Percentiles rank a stretch among this genome's conserved stretches.
phyloP scores from a whole-genome alignment of 768 basidiomycete genomes.

The Candolleomyces efflorescens region DNA sequence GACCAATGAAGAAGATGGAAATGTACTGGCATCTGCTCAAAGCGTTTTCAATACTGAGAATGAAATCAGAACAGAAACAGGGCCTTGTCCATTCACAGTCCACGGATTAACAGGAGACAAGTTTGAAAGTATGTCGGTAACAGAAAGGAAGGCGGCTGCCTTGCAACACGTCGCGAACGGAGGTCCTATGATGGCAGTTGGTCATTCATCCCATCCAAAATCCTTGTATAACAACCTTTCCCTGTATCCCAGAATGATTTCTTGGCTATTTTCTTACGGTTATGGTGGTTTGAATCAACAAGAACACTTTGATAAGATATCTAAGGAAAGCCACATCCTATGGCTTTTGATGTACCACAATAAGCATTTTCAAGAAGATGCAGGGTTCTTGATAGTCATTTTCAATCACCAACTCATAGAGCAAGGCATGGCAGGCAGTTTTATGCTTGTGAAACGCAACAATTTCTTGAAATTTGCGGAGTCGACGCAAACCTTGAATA shows the following conservation, averaged over 20 bases:
- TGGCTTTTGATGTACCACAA: constrained; percentile 30
- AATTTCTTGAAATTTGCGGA: constrained; percentile 20
- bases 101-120: constrained; percentile 29
- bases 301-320: constrained; percentile 1
- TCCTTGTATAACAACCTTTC: constrained; percentile 30
- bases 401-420: constrained; percentile 31
- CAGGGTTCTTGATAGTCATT: constrained; percentile 23
- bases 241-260: neutral
- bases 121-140: constrained; percentile 14
- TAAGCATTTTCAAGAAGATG: constrained; percentile 29
- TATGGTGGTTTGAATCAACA: constrained; percentile 19
- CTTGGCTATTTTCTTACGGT: constrained; percentile 31
- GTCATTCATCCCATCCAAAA: constrained; percentile 19
- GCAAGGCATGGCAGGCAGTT: constrained; percentile 3
- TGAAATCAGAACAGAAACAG: constrained; percentile 5
- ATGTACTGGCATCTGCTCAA: neutral
- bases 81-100: constrained; percentile 32
- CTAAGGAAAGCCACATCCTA: constrained; percentile 14
- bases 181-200: constrained; percentile 23
- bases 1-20: neutral
- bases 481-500: constrained; percentile 13
- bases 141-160: constrained; percentile 18
- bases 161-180: constrained; percentile 20
- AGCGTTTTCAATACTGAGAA: constrained; percentile 18
- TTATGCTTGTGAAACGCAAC: constrained; percentile 1